Base-by-base conservation (phyloP, 495 filamentous ascomycete species). In the Schizothecium vesticola region DNA sequence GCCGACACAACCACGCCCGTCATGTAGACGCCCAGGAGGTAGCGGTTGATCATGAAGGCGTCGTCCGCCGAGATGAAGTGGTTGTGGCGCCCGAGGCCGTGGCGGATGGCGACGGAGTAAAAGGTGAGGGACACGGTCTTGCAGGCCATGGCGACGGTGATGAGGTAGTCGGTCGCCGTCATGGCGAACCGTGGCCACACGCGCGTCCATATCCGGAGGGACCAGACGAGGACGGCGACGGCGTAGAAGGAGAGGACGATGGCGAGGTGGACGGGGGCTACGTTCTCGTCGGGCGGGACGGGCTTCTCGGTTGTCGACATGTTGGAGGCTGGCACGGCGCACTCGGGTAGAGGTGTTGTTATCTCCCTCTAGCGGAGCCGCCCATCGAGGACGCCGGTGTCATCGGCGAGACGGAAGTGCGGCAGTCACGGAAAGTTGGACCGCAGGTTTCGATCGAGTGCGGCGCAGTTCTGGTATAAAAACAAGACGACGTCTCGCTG, bases 31-130 rank as follows among this genome's bases (percentile, higher is more conserved):
- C 65, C 36, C 28, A 61, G n/a, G 22, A 67, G 26, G 51, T 56
- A 63, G 43, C 16, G 56, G 60, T 22, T 11, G 51, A 68, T 55
- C 33, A 25, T 31, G 26, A 33, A 24, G 13, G 16, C 33, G 21
- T 61, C 60, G 51, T 31, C 3, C 3, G 51, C 16, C 25, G 19
- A n/a, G 12, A 68, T 23, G 56, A 58, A 33, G 28, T 56, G 12
- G n/a, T 26, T 36, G 51, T 68, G 66, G 11, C 55, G 25, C 25
- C 66, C 66, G 31, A 68, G 59, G 24, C 66, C 66, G 43, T 68
- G 11, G 11, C 5, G 5, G 19, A 63, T 25, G 13, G 66, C 66
- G 22, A 43, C 36, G 3, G n/a, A 16, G 16, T 25, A 29, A 5
- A 68, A 26, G 16, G 23, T 43, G 0, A 63, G 6, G 0, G 60